These are phyloP conservation scores for Cyamopsis tetragonoloba DNA, from an alignment of 306 rosid species.

Conservation along the genomic window DNA sequence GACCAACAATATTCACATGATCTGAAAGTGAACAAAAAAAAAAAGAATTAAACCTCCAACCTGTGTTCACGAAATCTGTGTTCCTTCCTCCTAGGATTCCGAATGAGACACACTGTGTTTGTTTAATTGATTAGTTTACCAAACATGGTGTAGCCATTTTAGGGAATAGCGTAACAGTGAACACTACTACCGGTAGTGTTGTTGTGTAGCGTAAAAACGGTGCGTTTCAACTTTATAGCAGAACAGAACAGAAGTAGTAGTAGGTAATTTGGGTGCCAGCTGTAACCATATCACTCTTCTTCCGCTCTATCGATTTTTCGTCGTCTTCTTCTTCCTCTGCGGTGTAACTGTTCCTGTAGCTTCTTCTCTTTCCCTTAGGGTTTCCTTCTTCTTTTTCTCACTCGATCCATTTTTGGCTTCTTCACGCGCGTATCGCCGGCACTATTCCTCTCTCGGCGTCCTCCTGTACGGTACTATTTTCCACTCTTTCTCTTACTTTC, in stretches of 20 bases:
- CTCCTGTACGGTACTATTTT: not conserved
- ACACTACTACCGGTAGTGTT: not conserved
- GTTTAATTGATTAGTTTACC: too few relatives aligned
- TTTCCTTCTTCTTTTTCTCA: not conserved
- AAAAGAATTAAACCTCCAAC: too few relatives aligned
- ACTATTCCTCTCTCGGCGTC: not conserved
- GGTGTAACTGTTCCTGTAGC: too few relatives aligned
- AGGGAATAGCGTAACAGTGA: not conserved
- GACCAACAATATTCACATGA: too few relatives aligned
- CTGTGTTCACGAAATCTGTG: too few relatives aligned
- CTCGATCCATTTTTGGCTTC: slow-evolving; percentile 19
- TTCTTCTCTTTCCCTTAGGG: slow-evolving; percentile 20
- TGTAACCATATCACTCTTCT: slow-evolving; percentile 15
- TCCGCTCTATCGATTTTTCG: not conserved
- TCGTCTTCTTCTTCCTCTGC: not conserved
- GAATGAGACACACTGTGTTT: too few relatives aligned
- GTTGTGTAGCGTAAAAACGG: slow-evolving; percentile 20
- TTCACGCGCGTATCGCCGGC: not conserved
- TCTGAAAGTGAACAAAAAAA: too few relatives aligned
- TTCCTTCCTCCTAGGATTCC: too few relatives aligned
- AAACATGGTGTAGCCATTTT: too few relatives aligned
- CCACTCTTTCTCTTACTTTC: not conserved
- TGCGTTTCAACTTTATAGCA: slow-evolving; percentile 9
- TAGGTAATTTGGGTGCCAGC: slow-evolving; percentile 23
- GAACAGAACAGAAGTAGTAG: not conserved